Evolutionary conservation across 2,329 filamentous ascomycete species (phyloP), one percentile per base, ranked within the genome.

Genomic region (Colletotrichum aenigma): DNA sequence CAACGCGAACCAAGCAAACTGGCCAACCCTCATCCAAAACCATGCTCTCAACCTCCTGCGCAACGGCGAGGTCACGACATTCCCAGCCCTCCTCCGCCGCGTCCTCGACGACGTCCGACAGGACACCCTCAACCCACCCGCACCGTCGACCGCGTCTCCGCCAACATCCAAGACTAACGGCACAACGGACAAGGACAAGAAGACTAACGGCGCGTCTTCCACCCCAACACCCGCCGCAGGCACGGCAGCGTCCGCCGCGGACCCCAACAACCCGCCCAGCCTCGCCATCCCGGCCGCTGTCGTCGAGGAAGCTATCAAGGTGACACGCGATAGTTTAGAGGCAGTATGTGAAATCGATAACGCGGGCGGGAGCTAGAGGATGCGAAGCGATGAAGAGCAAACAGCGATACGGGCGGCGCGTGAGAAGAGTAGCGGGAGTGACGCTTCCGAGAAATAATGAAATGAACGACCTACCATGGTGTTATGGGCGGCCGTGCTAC

Each of bases 41-140:
- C 91, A 93, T 83, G 92, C 91, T 52, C 88, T 93, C 38, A 78
- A 87, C 24, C 89, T 93, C 78, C 88, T 93, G 28, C 91, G 91
- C 77, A 89, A 87, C 60, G 91, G 91, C 82, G 89, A 93, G 76
- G 87, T 88, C 65, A 88, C 87, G 26, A 92, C 89, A 7, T 93
- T 93, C 81, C 91, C 91, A 3, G 87, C 87, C n/a, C 89, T 93
- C 34, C 87, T 93, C 76, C 84, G 86, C 68, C 90, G 89, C 76
- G 89, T 93, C 24, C 86, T 93, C 79, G 90, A 92, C 74, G 92
- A 93, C 81, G 88, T 93, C 70, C 89, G 89, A 64, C 86, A 88
- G 74, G 89, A 90, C 76, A 88, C 87, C 36, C 77, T 81, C 12
- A 58, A 78, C n/a, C 77, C 79, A 7, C 81, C 85, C 8, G 79